A percentile compares a stretch with the other conserved stretches of the same genome.
phyloP scores from a whole-genome alignment of 192 early-diverging fungal species.

The Irineochytrium annulatum region DNA sequence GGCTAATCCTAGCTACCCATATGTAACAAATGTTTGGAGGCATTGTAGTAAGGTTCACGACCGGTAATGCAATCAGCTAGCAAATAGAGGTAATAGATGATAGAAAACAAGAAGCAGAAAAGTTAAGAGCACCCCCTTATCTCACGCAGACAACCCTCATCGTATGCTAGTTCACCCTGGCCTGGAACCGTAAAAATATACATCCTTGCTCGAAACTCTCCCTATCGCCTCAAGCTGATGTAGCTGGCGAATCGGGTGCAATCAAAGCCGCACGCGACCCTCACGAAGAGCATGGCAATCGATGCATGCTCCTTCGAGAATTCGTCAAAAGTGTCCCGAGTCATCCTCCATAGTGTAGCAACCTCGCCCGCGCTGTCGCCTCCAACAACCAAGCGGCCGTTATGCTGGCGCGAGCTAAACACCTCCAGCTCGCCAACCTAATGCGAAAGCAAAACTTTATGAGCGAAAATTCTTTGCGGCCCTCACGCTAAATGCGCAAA shows the following conservation, averaged over 20 bases:
- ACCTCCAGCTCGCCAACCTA: slow-evolving; percentile 78
- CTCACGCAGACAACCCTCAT: too few species aligned
- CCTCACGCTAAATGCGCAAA: not conserved
- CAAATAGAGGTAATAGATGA: not conserved
- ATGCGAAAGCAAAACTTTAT: not conserved
- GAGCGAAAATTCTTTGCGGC: slow-evolving; percentile 3
- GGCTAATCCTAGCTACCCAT: too few species aligned
- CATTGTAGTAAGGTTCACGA: too few species aligned
- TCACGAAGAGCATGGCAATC: slow-evolving; percentile 71
- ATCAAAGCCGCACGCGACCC: slow-evolving; percentile 59
- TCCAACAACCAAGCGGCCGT: slow-evolving; percentile 49
- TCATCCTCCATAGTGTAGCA: slow-evolving; percentile 71
- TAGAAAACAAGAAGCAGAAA: not conserved
- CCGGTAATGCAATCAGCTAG: too few species aligned
- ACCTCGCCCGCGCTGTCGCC: too few species aligned
- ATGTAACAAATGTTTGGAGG: too few species aligned
- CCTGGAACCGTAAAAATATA: too few species aligned
- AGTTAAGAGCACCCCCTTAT: not conserved
- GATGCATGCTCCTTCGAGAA: slow-evolving; percentile 66
- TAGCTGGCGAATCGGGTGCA: not conserved
- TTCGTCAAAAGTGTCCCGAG: slow-evolving; percentile 58
- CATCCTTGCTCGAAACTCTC: too few species aligned
- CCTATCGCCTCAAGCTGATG: too few species aligned
- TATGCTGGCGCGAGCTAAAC: slow-evolving; percentile 45
- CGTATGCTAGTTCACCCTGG: too few species aligned